Evolutionary conservation across 2,329 filamentous ascomycete genomes (phyloP).

Genomic region (Arthrinium puccinioides): DNA sequence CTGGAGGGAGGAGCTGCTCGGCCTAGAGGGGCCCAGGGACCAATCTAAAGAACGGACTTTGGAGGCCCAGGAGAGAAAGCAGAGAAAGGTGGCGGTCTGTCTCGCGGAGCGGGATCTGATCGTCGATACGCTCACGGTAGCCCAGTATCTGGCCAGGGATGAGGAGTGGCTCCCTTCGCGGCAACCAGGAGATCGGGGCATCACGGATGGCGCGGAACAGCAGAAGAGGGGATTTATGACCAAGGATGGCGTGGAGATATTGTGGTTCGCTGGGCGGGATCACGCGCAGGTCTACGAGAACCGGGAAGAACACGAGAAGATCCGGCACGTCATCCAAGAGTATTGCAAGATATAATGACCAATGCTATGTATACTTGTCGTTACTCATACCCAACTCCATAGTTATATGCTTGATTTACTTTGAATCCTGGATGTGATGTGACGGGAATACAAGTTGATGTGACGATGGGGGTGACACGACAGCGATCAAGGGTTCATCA

Average conservation of each 20-base stretch:
- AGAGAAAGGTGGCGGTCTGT: conserved; percentile 42
- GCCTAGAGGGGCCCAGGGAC: conserved; percentile 5
- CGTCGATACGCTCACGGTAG: conserved; percentile 52
- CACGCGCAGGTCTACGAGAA: conserved; percentile 56
- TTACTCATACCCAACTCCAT: too few relatives aligned
- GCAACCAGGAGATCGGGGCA: too few relatives aligned
- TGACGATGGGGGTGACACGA: too few relatives aligned
- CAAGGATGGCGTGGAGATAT: conserved; percentile 41
- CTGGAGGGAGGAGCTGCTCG: conserved; percentile 58
- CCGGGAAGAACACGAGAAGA: conserved; percentile 13
- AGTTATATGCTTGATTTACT: too few relatives aligned
- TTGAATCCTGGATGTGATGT: neutral
- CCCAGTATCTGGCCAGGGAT: conserved; percentile 43
- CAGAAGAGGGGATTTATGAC: too few relatives aligned
- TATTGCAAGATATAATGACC: conserved; percentile 15
- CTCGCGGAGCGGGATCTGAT: conserved; percentile 57
- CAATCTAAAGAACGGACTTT: too few relatives aligned
- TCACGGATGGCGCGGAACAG: too few relatives aligned
- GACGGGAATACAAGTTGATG: neutral
- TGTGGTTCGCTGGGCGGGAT: conserved; percentile 55
- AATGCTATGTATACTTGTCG: too few relatives aligned
- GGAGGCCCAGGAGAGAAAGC: conserved; percentile 5
- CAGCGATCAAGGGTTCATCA: neutral
- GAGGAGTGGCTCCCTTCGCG: conserved; percentile 21
- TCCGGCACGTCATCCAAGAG: conserved; percentile 19